phyloP scores from a whole-genome alignment of 1,284 basidiomycete species.

The Cryptococcus sp. region DNA sequence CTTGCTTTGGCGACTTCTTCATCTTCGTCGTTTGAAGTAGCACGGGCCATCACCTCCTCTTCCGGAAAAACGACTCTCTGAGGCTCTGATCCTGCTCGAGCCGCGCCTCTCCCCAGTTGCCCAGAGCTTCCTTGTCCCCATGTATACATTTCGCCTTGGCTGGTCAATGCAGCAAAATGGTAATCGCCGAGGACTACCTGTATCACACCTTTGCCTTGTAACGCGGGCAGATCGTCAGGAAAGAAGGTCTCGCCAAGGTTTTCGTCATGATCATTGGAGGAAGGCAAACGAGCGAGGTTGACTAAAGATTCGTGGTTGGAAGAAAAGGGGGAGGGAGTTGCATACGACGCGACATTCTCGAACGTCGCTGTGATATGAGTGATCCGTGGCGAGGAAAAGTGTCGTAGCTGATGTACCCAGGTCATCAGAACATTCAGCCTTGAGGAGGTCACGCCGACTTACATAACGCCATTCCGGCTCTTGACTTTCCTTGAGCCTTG shows the following conservation, averaged over 20 bases:
- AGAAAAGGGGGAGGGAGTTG: constrained; percentile 62
- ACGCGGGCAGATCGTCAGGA: constrained; percentile 65
- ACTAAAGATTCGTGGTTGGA: constrained; percentile 9
- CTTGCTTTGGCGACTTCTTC: neutral
- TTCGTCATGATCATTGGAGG: neutral
- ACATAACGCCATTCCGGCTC: constrained; percentile 70
- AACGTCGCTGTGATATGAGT: constrained; percentile 81
- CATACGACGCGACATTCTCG: constrained; percentile 75
- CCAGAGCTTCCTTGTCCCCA: constrained; percentile 80
- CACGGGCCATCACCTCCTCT: constrained; percentile 65
- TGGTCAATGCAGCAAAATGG: constrained; percentile 80
- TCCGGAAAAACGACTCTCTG: constrained; percentile 57
- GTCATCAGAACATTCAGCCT: neutral
- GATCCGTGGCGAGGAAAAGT: constrained; percentile 45
- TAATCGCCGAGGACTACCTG: constrained; percentile 86
- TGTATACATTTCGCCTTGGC: constrained; percentile 71
- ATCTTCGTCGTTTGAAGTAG: constrained; percentile 15
- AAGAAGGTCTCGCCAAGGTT: constrained; percentile 8
- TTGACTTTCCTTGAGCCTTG: constrained; percentile 17
- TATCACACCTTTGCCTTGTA: constrained; percentile 74
- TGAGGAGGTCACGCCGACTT: constrained; percentile 40
- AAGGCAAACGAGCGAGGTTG: constrained; percentile 43
- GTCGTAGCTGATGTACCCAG: constrained; percentile 30
- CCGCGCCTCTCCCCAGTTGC: constrained; percentile 62
- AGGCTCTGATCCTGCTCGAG: constrained; percentile 57